Conservation (phyloP, 805 yeast species). For the Blastobotrys robertii region DNA sequence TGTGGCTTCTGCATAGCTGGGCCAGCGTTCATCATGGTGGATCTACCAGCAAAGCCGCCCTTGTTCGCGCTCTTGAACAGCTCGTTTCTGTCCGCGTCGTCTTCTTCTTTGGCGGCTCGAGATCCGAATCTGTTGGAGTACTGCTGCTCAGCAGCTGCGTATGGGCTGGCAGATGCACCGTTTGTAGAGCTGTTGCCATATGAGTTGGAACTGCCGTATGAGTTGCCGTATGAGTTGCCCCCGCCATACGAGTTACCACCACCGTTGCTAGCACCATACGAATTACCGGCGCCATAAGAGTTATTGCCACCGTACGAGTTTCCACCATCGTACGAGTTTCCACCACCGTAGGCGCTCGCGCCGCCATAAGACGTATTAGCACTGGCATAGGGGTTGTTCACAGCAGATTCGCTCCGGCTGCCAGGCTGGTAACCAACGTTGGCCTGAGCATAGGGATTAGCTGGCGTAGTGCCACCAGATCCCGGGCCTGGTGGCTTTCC, state of each 20-base stretch:
- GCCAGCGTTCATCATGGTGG: not conserved
- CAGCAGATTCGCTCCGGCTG: not conserved
- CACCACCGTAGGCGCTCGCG: not conserved
- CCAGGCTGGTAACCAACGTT: not conserved
- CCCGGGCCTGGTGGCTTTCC: slow-evolving; percentile 17
- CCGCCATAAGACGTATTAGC: not conserved
- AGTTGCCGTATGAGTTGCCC: not conserved
- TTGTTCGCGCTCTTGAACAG: slow-evolving; percentile 18
- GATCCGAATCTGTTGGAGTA: slow-evolving; percentile 14
- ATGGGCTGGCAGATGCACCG: slow-evolving; percentile 11
- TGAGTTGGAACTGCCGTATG: slow-evolving; percentile 4
- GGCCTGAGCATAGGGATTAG: not conserved
- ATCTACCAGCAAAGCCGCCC: not conserved
- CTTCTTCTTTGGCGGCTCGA: slow-evolving; percentile 2
- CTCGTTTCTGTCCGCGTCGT: slow-evolving; percentile 18
- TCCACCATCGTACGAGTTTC: slow-evolving; percentile 7
- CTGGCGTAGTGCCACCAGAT: not conserved
- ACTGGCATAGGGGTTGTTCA: slow-evolving; percentile 14
- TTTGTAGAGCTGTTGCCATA: not conserved
- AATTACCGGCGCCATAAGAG: slow-evolving; percentile 2
- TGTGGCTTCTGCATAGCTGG: not conserved
- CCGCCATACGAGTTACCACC: not conserved
- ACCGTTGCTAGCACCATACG: not conserved
- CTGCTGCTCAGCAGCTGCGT: slow-evolving; percentile 14
- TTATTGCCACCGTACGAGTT: not conserved